Evolutionary conservation across 306 rosid species (phyloP).

Genomic region (Ochetophila trinervis): DNA sequence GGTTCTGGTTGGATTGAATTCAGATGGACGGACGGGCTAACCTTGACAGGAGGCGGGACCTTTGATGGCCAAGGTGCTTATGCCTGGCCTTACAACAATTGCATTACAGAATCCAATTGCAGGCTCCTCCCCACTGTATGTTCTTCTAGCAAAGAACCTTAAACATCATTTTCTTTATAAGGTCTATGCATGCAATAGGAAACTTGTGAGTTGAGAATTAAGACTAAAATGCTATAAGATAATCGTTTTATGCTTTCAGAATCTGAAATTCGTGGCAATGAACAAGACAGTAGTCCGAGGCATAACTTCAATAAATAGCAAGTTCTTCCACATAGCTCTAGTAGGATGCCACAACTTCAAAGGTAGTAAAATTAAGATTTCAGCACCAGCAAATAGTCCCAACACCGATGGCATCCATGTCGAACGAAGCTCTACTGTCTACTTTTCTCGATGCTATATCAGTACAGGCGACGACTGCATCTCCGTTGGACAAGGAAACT

Average conservation of each 20-base stretch:
- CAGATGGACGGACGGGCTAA: conserved; percentile 32
- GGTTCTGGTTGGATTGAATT: conserved; percentile 44
- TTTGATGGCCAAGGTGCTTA: conserved; percentile 51
- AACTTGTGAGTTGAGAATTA: too few relatives aligned
- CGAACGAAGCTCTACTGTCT: conserved; percentile 37
- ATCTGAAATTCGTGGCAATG: conserved; percentile 40
- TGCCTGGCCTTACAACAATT: conserved; percentile 51
- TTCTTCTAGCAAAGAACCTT: background rate
- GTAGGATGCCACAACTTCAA: conserved; percentile 44
- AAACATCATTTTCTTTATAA: background rate
- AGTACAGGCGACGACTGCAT: conserved; percentile 49
- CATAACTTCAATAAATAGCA: conserved; percentile 44
- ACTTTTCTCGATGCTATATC: conserved; percentile 29
- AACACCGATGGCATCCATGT: conserved; percentile 54
- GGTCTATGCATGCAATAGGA: too few relatives aligned
- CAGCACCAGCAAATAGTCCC: conserved; percentile 42
- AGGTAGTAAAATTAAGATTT: conserved; percentile 40
- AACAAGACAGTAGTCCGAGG: conserved; percentile 38
- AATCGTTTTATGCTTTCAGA: conserved; percentile 28
- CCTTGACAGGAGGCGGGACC: conserved; percentile 50
- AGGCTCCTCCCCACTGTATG: conserved; percentile 48
- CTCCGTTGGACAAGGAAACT: conserved; percentile 49
- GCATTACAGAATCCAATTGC: conserved; percentile 38
- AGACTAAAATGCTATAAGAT: background rate
- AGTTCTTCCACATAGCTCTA: conserved; percentile 47